Conservation (phyloP, 768 basidiomycete genomes). For the Coprinopsis strossmayeri region DNA sequence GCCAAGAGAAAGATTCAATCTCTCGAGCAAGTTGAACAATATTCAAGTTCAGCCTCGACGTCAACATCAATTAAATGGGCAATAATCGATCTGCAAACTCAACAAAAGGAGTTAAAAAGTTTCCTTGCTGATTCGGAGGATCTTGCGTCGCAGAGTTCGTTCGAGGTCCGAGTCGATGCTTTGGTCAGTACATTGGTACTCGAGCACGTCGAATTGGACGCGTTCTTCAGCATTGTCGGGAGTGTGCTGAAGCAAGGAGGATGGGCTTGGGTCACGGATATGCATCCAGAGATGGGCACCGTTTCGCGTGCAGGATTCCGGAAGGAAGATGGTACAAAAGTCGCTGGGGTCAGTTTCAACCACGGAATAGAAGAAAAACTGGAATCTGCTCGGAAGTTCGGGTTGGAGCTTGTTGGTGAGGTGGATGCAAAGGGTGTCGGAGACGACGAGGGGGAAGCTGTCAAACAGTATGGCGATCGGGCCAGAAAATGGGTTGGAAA, state of each 20-base stretch:
- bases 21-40: too few species aligned
- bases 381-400: neutral
- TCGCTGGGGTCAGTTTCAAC: neutral
- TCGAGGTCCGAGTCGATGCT: constrained; percentile 1
- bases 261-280: constrained; percentile 12
- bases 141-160: too few species aligned
- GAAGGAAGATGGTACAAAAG: constrained; percentile 4
- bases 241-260: constrained; percentile 2
- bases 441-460: constrained; percentile 3
- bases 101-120: constrained; percentile 2
- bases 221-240: constrained; percentile 5
- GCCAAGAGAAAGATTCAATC: constrained; percentile 5
- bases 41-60: neutral
- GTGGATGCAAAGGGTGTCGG: constrained; percentile 7
- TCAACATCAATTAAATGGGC: constrained; percentile 3
- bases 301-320: constrained; percentile 5
- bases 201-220: constrained; percentile 8
- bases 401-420: constrained; percentile 5
- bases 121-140: neutral
- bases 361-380: constrained; percentile 6
- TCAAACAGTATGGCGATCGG: neutral
- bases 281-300: constrained; percentile 9
- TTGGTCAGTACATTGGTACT: constrained; percentile 12
- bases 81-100: constrained; percentile 6
- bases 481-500: constrained; percentile 10